Base-by-base conservation (phyloP, 2,329 filamentous ascomycete genomes). In the Chalaropsis ovoidea region DNA sequence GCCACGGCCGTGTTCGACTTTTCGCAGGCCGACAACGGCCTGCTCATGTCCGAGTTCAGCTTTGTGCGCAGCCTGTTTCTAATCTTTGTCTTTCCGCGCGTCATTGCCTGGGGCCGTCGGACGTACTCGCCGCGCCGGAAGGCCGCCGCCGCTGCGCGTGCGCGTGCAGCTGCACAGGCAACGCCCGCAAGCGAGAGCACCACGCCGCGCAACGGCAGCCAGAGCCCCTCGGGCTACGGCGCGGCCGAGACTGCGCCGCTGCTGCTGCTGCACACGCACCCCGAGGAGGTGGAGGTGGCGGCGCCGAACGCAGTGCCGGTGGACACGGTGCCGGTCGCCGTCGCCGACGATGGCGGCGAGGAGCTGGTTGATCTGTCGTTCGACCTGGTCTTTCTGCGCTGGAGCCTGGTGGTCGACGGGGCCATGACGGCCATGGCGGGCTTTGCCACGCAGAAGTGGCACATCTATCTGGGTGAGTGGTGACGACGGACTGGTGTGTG, bases 311-410 rank as follows among this genome's bases (percentile, higher is more conserved):
- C 79, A 2, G 71, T 78, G 8, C 80, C 84, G 68, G 80, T 81
- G 0, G 71, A 76, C 0, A 70, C 71, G 0, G 67, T 73, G 0
- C 69, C 75, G 0, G 70, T 73, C n/a, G 72, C 75, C 0, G 69
- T 65, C 0, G 73, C 76, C 1, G 76, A 80, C 0, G 74, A 78
- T 47, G 77, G 79, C 6, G 80, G 78, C 15, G 31, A 52, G 15
- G 54, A 31, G 27, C 31, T 35, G 54, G 63, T 65, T 24, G 66
- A 67, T 0, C 82, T 79, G 58, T 77, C 75, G 0, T 90, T 90
- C 70, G 87, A 90, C 68, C 77, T 90, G 1, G 77, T 85, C 43
- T 89, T 88, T 70, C 77, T 87, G 2, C 79, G 84, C 2, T 87
- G 82, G 76, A 87, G 84, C 67, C 75, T 89, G 2, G 73, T 89